Evolutionary conservation across 352 stramenopile genomes (phyloP).

Genomic region (Phytophthora fragariaefolia): DNA sequence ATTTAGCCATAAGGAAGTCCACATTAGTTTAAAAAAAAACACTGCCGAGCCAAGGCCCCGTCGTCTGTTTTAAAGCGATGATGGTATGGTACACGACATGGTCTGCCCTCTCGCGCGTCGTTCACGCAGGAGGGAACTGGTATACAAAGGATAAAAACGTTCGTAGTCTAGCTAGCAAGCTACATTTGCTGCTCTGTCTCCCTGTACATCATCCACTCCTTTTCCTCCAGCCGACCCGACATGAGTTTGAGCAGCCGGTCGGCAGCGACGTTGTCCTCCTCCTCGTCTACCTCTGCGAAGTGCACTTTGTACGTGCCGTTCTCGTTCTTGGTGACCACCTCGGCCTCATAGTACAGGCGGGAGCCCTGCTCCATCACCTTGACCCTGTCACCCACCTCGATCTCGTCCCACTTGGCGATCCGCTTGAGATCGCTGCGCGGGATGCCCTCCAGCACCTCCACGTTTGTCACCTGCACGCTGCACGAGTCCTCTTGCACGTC

Average conservation of each 20-base stretch:
- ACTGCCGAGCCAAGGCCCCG: too few relatives aligned
- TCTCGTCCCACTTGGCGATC: conserved; percentile 71
- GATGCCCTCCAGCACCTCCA: conserved; percentile 53
- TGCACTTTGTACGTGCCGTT: conserved; percentile 73
- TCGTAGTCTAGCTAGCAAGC: conserved; percentile 4
- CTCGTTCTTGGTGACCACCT: conserved; percentile 52
- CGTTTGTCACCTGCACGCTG: conserved; percentile 61
- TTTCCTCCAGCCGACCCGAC: conserved; percentile 66
- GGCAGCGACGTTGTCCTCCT: conserved; percentile 48
- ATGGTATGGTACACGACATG: conserved; percentile 37
- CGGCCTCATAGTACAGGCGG: conserved; percentile 67
- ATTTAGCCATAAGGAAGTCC: conserved; percentile 38
- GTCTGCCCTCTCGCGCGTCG: conserved; percentile 3
- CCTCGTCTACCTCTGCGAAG: conserved; percentile 63
- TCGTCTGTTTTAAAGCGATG: conserved; percentile 13
- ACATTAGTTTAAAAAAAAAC: conserved; percentile 8
- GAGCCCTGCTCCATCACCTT: conserved; percentile 72
- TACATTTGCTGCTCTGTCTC: conserved; percentile 44
- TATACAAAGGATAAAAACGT: conserved; percentile 22
- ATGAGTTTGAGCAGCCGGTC: conserved; percentile 71
- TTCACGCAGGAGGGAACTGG: conserved; percentile 13
- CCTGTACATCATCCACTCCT: conserved; percentile 83
- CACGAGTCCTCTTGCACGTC: conserved; percentile 54
- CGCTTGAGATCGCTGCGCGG: conserved; percentile 51
- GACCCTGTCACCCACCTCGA: conserved; percentile 65